Base-by-base conservation (phyloP, 2,329 filamentous ascomycete genomes). In the Aspergillus sp. region DNA sequence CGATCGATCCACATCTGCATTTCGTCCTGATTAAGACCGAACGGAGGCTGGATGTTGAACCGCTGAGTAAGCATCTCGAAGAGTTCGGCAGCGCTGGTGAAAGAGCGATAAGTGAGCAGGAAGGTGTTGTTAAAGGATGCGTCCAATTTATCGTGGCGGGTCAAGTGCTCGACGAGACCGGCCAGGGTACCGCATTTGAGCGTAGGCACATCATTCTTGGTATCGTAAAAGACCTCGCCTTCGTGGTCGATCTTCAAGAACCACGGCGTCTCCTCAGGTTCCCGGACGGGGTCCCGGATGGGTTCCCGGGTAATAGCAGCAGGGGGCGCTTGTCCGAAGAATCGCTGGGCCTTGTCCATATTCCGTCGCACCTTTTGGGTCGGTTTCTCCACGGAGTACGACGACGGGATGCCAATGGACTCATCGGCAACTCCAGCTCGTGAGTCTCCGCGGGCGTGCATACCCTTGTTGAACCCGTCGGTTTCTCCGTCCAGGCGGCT, bases 111-210 rank as follows among this genome's bases (percentile, higher is more conserved):
- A 1, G 94, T 99, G 34, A 99, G 83, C 14, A 99, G 84, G 79
- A 99, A 99, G 1, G 94, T 99, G 65, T 93, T 95, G 77, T 97
- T 97, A 76, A 97, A 97, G 57, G 83, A 93, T 3, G 92, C 91
- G 67, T 97, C 94, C 13, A 96, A 82, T 66, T 95, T 94, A 74
- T 99, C 94, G 67, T 99, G 94, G 45, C 94, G 85, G 14, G 94
- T 99, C 42, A 99, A 81, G 67, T 97, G 93, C 71, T 97, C 94
- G 5, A 97, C 94, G 52, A 99, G 78, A 4, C 89, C 94, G 25
- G 90, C 81, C 17, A 99, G 76, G 1, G 93, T 96, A 44, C 94
- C 94, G 60, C 93, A 94, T 70, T 92, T 94, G 53, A 99, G 82
- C 25, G 87, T 82, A 20, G 88, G 86, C 2, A 86, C 84, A 25